Evolutionary conservation across 495 filamentous ascomycete species (phyloP).

Genomic region (Podospora anserina): DNA sequence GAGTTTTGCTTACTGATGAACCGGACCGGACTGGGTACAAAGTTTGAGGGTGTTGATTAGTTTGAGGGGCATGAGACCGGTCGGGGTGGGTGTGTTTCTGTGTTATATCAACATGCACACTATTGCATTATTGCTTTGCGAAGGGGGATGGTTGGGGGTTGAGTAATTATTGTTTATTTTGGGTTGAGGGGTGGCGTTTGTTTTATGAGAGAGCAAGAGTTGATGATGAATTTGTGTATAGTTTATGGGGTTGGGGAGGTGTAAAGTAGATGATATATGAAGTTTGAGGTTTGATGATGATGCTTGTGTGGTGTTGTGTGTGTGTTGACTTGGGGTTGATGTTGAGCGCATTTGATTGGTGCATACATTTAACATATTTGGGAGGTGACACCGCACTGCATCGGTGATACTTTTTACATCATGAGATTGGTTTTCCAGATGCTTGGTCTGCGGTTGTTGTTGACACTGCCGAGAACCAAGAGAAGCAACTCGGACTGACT

Average conservation of each 20-base stretch:
- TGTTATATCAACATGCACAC: not conserved
- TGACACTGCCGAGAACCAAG: too few species aligned
- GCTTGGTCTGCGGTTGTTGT: too few species aligned
- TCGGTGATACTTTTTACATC: too few species aligned
- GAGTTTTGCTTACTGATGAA: not conserved
- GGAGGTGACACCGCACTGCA: too few species aligned
- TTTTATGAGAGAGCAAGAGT: not conserved
- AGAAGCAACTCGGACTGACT: not conserved
- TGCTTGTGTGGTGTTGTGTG: not conserved
- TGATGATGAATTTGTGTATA: not conserved
- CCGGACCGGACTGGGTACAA: too few species aligned
- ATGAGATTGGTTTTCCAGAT: too few species aligned
- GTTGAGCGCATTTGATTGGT: too few species aligned
- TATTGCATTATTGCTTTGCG: not conserved
- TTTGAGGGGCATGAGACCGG: not conserved
- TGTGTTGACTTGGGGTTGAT: too few species aligned
- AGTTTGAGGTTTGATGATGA: slow-evolving; percentile 2
- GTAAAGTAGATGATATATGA: not conserved
- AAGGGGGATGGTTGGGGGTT: not conserved
- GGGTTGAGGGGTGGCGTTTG: not conserved
- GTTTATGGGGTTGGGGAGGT: not conserved
- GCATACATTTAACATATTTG: too few species aligned
- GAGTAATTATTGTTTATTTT: not conserved
- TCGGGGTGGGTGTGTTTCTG: not conserved
- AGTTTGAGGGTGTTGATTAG: not conserved